Evolutionary conservation across 164 flowering plant genomes (phyloP).

Genomic region (Tinospora cordifolia): DNA sequence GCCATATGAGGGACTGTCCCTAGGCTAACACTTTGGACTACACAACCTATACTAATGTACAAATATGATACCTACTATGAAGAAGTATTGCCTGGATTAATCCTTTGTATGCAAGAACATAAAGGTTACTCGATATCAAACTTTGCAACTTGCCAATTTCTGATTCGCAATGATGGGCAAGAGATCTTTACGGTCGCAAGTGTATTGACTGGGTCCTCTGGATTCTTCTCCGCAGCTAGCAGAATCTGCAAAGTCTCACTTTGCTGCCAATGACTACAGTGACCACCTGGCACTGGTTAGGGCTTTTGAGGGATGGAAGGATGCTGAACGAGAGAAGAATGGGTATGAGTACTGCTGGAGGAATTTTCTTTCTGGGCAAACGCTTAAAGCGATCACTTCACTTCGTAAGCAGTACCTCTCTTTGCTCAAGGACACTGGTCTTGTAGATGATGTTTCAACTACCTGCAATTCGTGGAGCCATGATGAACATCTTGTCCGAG

Average conservation of each 20-base stretch:
- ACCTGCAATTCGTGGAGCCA: conserved; percentile 55
- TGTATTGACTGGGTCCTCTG: not conserved
- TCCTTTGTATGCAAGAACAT: not conserved
- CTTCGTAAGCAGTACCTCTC: conserved; percentile 68
- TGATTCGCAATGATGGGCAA: not conserved
- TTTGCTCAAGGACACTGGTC: conserved; percentile 69
- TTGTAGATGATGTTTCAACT: conserved; percentile 47
- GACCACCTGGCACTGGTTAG: conserved; percentile 89
- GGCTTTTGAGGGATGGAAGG: conserved; percentile 89
- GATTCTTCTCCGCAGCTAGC: conserved; percentile 51
- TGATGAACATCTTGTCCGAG: conserved; percentile 65
- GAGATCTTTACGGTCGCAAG: not conserved
- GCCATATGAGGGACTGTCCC: not conserved
- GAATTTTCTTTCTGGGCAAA: conserved; percentile 79
- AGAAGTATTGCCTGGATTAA: not conserved
- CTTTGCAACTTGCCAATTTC: not conserved
- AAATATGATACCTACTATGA: too few relatives aligned
- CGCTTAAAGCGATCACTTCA: conserved; percentile 85
- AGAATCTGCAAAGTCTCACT: conserved; percentile 81
- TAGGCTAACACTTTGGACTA: not conserved
- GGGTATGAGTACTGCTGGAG: conserved; percentile 93
- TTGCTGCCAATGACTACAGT: conserved; percentile 57
- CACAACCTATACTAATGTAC: not conserved
- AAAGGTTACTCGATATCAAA: not conserved
- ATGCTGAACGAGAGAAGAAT: conserved; percentile 55